Evolutionary conservation across 1,284 basidiomycete species (phyloP).

Genomic region (Takashimella koratensis): DNA sequence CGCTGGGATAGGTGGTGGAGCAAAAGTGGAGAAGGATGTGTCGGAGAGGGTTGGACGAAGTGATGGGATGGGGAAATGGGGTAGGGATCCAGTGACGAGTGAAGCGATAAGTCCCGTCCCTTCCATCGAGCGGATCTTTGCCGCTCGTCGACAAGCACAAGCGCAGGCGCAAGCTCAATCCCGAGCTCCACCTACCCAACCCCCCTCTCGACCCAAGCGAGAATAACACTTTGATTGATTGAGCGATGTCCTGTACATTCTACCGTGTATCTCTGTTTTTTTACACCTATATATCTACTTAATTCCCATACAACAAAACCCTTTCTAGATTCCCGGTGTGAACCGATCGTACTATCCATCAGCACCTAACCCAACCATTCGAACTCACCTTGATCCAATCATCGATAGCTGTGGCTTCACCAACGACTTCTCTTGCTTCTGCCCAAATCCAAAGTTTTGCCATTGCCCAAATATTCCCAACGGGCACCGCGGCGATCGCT

Average conservation of each 20-base stretch:
- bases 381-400: slow-evolving; percentile 44
- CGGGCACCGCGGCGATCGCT: slow-evolving; percentile 61
- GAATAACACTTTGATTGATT: neutral
- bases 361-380: neutral
- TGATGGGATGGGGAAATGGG: slow-evolving; percentile 60
- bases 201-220: too few species aligned
- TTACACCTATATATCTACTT: neutral
- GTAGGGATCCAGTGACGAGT: slow-evolving; percentile 41
- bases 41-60: neutral
- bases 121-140: slow-evolving; percentile 25
- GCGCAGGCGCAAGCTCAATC: neutral
- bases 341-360: slow-evolving; percentile 32
- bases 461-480: slow-evolving; percentile 71
- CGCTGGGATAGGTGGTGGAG: neutral
- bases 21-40: slow-evolving; percentile 46
- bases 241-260: too few species aligned
- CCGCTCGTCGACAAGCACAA: neutral
- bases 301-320: too few species aligned
- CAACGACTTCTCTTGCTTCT: slow-evolving; percentile 81
- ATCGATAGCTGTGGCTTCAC: slow-evolving; percentile 71
- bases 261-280: neutral
- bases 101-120: slow-evolving; percentile 31
- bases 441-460: slow-evolving; percentile 91
- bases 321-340: slow-evolving; percentile 22
- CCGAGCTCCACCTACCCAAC: too few species aligned